Percentiles rank a stretch among this genome's conserved stretches.
These are phyloP conservation scores for Fonsecaea pedrosoi DNA, from an alignment of 2,329 filamentous ascomycete species.

Conservation along the genomic window DNA sequence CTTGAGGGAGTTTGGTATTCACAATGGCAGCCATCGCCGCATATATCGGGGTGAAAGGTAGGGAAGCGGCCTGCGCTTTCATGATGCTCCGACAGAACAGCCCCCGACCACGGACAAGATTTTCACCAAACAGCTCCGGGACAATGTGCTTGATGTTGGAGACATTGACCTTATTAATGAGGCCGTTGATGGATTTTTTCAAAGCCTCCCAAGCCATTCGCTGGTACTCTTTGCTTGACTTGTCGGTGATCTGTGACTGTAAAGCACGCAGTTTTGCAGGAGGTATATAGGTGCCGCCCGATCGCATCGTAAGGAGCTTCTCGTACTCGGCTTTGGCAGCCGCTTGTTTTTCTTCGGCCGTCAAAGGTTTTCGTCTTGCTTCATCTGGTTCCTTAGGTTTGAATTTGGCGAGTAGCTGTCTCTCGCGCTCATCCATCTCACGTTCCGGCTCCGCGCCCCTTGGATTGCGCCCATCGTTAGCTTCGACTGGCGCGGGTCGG, in stretches of 20 bases:
- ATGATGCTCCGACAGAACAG: slow-evolving; percentile 96
- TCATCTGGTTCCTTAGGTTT: slow-evolving; percentile 59
- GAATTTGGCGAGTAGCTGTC: slow-evolving; percentile 60
- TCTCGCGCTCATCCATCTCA: slow-evolving; percentile 57
- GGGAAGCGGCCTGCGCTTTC: slow-evolving; percentile 95
- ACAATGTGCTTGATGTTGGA: slow-evolving; percentile 98
- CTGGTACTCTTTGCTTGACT: slow-evolving; percentile 95
- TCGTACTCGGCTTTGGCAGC: slow-evolving; percentile 91
- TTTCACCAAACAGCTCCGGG: slow-evolving; percentile 93
- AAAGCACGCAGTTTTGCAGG: slow-evolving; percentile 87
- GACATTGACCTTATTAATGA: slow-evolving; percentile 99
- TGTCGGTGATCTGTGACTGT: slow-evolving; percentile 96
- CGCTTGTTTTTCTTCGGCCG: slow-evolving; percentile 84
- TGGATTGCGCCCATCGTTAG: slow-evolving; percentile 35
- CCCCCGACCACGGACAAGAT: slow-evolving; percentile 86
- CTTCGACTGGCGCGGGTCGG: slow-evolving; percentile 52
- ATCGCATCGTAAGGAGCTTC: slow-evolving; percentile 88
- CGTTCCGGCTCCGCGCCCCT: slow-evolving; percentile 55
- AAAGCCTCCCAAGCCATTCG: slow-evolving; percentile 98
- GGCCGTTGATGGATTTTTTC: slow-evolving; percentile 97
- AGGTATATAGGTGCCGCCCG: slow-evolving; percentile 94
- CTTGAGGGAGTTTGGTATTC: slow-evolving; percentile 94
- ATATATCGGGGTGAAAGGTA: slow-evolving; percentile 96
- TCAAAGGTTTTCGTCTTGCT: slow-evolving; percentile 58
- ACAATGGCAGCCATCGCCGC: slow-evolving; percentile 95